Evolutionary conservation across 805 yeast genomes (phyloP), one percentile per base, ranked within the genome.

Genomic region (Barnettozyma botsteinii): DNA sequence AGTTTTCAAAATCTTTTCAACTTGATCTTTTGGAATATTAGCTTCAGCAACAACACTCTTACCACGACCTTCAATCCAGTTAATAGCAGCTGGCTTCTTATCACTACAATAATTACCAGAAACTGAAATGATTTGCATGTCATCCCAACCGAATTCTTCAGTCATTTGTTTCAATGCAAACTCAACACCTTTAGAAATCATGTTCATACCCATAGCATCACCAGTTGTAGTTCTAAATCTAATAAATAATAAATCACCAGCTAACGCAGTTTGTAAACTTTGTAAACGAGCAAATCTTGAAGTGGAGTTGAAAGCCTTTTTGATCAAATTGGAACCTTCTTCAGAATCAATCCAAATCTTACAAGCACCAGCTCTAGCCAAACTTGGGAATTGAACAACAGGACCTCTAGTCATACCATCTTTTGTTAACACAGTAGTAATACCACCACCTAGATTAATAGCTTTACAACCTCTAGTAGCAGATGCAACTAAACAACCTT

Each of bases 401-500:
- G 99, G 99, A 29, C 98, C 99, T 69, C 99, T 84, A 14, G 98
- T 89, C 99, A 93, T 93, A 63, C 98, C 97, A 60, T 93, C 99
- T 52, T 80, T 84, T 12, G 96, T 86, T 51, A 93, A 72, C 20
- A 91, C 95, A 23, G 98, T 86, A 37, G 76, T 69, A 22, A 85
- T 95, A 62, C 99, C 99, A 37, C 98, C 97, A 45, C 98, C 98
- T 7, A 91, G 80, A 61, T 93, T 93, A 50, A 93, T 84, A 21
- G 98, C 98, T 61, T 93, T 93, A 70, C 98, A 93, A 50, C 99
- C 99, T 65, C 99, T 84, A 95, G 87, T 91, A 12, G 98, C 83
- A 15, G 97, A 88, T 4, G 99, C 99, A 50, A 93, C 97, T 43
- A 93, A 72, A 66, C 98, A 94, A 38, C 99, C 99, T 68, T 93